Percentiles rank a stretch among this genome's conserved stretches.
Evolutionary conservation across 257 asterid genomes (phyloP).

Genomic region (Pogostemon cablin): DNA sequence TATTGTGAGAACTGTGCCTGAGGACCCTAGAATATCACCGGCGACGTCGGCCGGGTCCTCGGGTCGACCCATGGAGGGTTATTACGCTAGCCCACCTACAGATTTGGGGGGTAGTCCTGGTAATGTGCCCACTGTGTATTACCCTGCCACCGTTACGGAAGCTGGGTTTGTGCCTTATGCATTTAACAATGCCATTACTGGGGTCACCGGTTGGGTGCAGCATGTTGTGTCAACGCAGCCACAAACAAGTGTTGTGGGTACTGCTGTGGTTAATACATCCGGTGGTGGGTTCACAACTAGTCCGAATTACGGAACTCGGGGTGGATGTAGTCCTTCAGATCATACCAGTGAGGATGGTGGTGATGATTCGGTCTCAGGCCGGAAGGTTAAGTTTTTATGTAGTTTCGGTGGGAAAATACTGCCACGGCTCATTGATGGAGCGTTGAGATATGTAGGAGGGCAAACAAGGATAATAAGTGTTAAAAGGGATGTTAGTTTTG

Average conservation of each 20-base stretch:
- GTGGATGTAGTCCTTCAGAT: conserved; percentile 53
- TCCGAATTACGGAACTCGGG: conserved; percentile 40
- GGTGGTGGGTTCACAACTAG: conserved; percentile 47
- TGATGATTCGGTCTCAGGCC: conserved; percentile 67
- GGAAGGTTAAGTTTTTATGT: conserved; percentile 83
- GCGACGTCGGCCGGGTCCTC: conserved; percentile 57
- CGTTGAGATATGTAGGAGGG: conserved; percentile 94
- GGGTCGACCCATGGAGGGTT: conserved; percentile 67
- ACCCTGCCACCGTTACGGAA: conserved; percentile 56
- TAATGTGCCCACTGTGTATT: conserved; percentile 57
- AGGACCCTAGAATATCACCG: conserved; percentile 71
- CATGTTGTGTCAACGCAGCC: conserved; percentile 54
- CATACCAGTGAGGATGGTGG: conserved; percentile 70
- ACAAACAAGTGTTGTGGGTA: conserved; percentile 39
- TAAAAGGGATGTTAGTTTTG: conserved; percentile 61
- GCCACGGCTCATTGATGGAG: conserved; percentile 90
- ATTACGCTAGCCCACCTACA: conserved; percentile 49
- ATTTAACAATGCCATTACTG: conserved; percentile 51
- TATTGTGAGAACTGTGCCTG: conserved; percentile 52
- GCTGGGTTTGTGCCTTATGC: conserved; percentile 58
- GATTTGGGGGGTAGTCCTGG: conserved; percentile 51
- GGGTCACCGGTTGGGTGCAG: conserved; percentile 69
- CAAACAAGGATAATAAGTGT: conserved; percentile 87
- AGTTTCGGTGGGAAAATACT: conserved; percentile 96
- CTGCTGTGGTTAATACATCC: conserved; percentile 42